Conservation (phyloP, 2,329 filamentous ascomycete genomes). For the Exophiala spinifera region DNA sequence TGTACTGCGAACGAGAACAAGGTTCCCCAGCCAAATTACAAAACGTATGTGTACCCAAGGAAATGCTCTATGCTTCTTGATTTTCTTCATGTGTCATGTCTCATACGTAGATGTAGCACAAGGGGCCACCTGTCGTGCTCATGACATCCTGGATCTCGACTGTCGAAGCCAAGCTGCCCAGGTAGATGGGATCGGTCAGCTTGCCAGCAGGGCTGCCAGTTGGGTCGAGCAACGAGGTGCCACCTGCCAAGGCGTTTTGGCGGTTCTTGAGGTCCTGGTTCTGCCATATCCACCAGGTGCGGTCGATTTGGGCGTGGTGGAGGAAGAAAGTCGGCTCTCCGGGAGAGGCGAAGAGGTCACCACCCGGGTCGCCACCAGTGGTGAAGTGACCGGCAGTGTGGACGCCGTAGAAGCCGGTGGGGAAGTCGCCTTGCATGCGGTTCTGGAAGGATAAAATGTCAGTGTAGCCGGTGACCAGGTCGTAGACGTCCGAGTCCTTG, state of each 20-base stretch:
- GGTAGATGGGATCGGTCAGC: constrained; percentile 20
- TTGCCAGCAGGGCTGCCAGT: constrained; percentile 19
- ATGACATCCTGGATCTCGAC: constrained; percentile 20
- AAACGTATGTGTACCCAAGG: not conserved
- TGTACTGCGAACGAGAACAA: not conserved
- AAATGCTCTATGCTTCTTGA: not conserved
- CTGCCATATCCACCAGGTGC: constrained; percentile 25
- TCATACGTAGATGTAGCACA: constrained; percentile 28
- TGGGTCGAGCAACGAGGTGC: constrained; percentile 20
- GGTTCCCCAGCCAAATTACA: not conserved
- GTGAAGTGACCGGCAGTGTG: constrained; percentile 26
- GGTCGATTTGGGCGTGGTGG: constrained; percentile 24
- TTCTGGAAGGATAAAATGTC: constrained; percentile 21
- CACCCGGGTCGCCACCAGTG: constrained; percentile 24
- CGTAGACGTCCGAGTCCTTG: constrained; percentile 22
- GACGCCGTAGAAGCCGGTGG: constrained; percentile 19
- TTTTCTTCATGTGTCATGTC: not conserved
- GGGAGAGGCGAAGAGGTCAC: constrained; percentile 23
- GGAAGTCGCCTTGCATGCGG: constrained; percentile 22
- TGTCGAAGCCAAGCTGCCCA: constrained; percentile 10
- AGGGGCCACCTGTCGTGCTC: constrained; percentile 25
- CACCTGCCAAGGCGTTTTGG: constrained; percentile 15
- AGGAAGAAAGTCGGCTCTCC: constrained; percentile 24
- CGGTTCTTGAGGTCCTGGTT: constrained; percentile 22
- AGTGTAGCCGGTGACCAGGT: constrained; percentile 18